Base-by-base conservation (phyloP, 805 yeast genomes). In the Saccharomycopsis amapae region DNA sequence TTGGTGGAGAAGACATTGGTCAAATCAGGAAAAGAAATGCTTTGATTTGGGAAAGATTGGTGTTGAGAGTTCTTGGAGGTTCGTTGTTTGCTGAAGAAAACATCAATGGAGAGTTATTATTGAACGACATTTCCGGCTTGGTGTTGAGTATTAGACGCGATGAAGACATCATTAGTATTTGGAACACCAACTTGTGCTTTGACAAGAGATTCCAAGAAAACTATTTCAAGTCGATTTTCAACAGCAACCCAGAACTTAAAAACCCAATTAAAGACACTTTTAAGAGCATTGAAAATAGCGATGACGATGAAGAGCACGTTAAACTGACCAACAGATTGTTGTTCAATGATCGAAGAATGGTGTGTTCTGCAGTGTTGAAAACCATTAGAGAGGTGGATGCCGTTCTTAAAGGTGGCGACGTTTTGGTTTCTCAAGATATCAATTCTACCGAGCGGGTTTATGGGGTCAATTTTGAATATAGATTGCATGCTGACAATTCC, bases 81-180 rank as follows among this genome's bases (percentile, higher is more conserved):
- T 62, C 72, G 3, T 62, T 77, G 32, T 65, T 74, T 25, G 70
- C 72, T 22, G 64, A 64, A 19, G 61, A 65, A 38, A 62, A 62
- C 42, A 68, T 73, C 15, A 58, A 68, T 51, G 46, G 49, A 10
- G 52, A 48, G 5, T 36, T 48, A n/a, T 22, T 48, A 3, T 24
- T 45, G 17, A 65, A 68, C 50, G 81, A 76, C 57, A 72, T 81
- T 18, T 68, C 73, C 44, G 87, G 87, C 7, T 57, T 79, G 28
- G 81, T 76, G 17, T 65, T 79, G 44, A 72, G 80, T 56, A 72
- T 76, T 13, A 68, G 84, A 40, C 68, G 71, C 30, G 81, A 76
- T 50, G 83, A 77, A 50, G 79, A 75, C 53, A 71, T 77, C 31
- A 65, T 80, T 44, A 66, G 76, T 46, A 66, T 80, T 40, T 80